Base-by-base conservation (phyloP, 179 eudicot genomes). In the Actinidia chinensis region DNA sequence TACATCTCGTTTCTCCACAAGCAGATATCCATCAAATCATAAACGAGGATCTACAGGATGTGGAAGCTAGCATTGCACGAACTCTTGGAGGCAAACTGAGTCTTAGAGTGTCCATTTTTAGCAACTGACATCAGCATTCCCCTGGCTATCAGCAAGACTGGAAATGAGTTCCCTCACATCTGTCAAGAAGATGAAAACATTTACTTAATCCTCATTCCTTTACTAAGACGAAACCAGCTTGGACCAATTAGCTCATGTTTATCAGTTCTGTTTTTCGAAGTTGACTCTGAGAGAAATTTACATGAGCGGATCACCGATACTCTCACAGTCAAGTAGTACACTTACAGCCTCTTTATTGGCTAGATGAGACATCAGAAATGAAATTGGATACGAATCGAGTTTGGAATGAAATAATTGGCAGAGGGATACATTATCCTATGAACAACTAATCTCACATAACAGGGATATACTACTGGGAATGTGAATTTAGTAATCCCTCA, bases 41-140 rank as follows among this genome's bases (percentile, higher is more conserved):
- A 71, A 95, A 82, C 22, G 98, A 95, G 48, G 99, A 90, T 81
- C 93, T 88, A 86, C 99, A 95, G 76, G 99, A 76, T 98, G 97
- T 54, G 99, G n/a, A 95, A 71, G 99, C 99, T 61, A 95, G 84
- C 98, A 95, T 92, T 76, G 97, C 93, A 55, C 98, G 94, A 69
- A 93, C 94, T 88, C 95, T 92, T 9, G 98, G 88, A 97, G 98
- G 80, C 99, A 95, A 73, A 94, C 80, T 78, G 99, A 95, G 80
- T 93, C 94, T 12, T n/a, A 88, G 71, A 36, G 92, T 89, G 85
- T 92, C 98, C 89, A 84, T 83, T 81, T 85, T 90, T 93, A 95
- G 74, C 88, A 85, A 80, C 92, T 83, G 56, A 90, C 60, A 95
- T 85, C 20, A 83, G 84, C 97, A 93, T 76, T 93, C 99, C 77